phyloP scores from a whole-genome alignment of 2,329 filamentous ascomycete genomes.

The Pseudonectria foliicola region DNA sequence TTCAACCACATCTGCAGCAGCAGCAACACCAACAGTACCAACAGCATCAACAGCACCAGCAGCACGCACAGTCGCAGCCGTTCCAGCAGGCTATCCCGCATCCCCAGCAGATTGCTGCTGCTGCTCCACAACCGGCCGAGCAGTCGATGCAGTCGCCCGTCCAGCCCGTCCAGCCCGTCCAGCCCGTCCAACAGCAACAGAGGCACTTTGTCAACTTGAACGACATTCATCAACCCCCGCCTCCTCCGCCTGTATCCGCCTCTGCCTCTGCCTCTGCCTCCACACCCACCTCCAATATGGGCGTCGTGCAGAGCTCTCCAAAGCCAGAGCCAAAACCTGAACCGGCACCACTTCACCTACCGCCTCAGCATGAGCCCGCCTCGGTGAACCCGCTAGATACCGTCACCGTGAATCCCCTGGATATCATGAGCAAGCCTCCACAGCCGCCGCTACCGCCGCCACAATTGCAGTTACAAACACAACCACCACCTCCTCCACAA shows the following conservation, averaged over 20 bases:
- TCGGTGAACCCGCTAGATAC: slow-evolving; percentile 6
- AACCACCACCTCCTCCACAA: neutral
- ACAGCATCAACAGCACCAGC: slow-evolving; percentile 9
- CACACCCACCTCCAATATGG: too few relatives aligned
- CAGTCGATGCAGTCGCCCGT: slow-evolving; percentile 11
- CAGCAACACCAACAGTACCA: slow-evolving; percentile 8
- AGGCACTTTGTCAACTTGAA: slow-evolving; percentile 32
- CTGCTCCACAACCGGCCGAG: slow-evolving; percentile 10
- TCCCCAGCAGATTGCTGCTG: slow-evolving; percentile 5
- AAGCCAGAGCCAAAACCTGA: slow-evolving; percentile 8
- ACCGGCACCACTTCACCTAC: slow-evolving; percentile 7
- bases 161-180: slow-evolving; percentile 14
- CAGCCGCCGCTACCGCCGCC: slow-evolving; percentile 7
- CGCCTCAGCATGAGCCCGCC: neutral
- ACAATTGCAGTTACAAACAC: slow-evolving; percentile 9
- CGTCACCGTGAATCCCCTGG: slow-evolving; percentile 18
- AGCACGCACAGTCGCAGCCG: too few relatives aligned
- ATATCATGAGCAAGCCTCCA: slow-evolving; percentile 18
- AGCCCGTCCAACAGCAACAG: slow-evolving; percentile 17
- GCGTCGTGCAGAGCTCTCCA: slow-evolving; percentile 14
- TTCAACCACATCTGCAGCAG: slow-evolving; percentile 4
- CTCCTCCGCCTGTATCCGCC: slow-evolving; percentile 15
- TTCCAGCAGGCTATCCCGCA: slow-evolving; percentile 9
- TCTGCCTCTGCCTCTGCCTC: neutral
- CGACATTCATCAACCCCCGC: slow-evolving; percentile 29